These are phyloP conservation scores for Oryza punctata DNA, from an alignment of 176 grass and related monocot genomes.

Conservation along the genomic window DNA sequence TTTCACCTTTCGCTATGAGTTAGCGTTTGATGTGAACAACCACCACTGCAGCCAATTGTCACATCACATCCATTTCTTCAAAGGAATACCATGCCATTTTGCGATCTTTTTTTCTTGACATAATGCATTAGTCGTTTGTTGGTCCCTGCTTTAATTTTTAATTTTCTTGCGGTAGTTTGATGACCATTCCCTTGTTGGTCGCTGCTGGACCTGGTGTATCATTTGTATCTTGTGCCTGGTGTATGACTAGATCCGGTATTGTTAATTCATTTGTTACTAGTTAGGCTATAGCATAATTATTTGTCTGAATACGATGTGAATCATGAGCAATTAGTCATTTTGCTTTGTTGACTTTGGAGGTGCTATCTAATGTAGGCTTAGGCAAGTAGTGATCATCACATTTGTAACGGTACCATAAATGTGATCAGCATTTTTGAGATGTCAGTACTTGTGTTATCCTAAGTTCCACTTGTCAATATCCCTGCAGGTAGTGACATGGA, in stretches of 20 bases:
- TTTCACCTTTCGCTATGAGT: not conserved
- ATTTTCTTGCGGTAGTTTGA: not conserved
- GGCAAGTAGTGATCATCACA: not conserved
- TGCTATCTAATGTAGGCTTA: constrained; percentile 22
- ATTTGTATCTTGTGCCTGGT: not conserved
- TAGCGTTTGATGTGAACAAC: not conserved
- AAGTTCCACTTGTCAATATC: constrained; percentile 29
- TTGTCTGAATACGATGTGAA: not conserved
- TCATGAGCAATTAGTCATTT: not conserved
- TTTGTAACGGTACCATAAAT: not conserved
- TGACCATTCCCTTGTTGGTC: not conserved
- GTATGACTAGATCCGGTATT: not conserved
- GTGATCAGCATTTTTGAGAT: constrained; percentile 2
- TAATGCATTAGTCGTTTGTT: not conserved
- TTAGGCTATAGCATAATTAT: not conserved
- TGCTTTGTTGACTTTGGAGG: constrained; percentile 9
- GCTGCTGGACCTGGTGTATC: not conserved
- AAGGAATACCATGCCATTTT: not conserved
- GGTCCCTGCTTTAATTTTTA: not conserved
- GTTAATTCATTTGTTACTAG: not conserved
- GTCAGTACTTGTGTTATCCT: not conserved
- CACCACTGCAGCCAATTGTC: not conserved
- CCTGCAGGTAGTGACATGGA: constrained; percentile 47
- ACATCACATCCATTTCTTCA: not conserved
- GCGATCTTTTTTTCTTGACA: not conserved